Conservation (phyloP, 2,329 filamentous ascomycete genomes). For the Westerdykella sp. region DNA sequence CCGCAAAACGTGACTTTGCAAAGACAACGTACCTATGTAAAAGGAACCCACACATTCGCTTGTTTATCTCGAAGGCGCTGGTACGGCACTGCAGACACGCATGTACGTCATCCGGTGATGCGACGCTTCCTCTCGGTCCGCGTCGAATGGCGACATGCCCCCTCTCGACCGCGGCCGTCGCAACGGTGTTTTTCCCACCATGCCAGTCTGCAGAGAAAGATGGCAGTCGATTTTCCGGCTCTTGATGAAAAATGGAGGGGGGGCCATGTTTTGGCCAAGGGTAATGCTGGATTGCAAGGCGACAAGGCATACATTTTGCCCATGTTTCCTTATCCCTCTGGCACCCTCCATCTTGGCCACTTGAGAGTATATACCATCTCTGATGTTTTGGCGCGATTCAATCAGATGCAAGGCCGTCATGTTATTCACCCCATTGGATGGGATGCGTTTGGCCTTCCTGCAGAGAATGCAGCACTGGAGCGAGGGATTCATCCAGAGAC, state of each 20-base stretch:
- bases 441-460: conserved; percentile 87
- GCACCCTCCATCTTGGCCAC: conserved; percentile 79
- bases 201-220: neutral
- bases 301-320: conserved; percentile 62
- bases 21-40: too few relatives aligned
- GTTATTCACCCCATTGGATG: conserved; percentile 89
- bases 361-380: conserved; percentile 86
- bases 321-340: conserved; percentile 93
- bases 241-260: conserved; percentile 52
- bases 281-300: conserved; percentile 27
- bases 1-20: too few relatives aligned
- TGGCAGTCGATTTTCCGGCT: conserved; percentile 37
- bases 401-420: conserved; percentile 64
- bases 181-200: conserved; percentile 11
- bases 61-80: too few relatives aligned
- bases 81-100: too few relatives aligned
- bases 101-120: conserved; percentile 18
- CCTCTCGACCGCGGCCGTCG: conserved; percentile 6
- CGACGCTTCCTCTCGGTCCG: conserved; percentile 19
- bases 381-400: conserved; percentile 73
- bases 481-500: conserved; percentile 66
- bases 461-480: conserved; percentile 87
- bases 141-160: conserved; percentile 20
- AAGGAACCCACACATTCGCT: too few relatives aligned
- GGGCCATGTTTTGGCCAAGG: neutral